Evolutionary conservation across 2,329 filamentous ascomycete genomes (phyloP), one percentile per base, ranked within the genome.

Genomic region (Fusarium mexicanum): DNA sequence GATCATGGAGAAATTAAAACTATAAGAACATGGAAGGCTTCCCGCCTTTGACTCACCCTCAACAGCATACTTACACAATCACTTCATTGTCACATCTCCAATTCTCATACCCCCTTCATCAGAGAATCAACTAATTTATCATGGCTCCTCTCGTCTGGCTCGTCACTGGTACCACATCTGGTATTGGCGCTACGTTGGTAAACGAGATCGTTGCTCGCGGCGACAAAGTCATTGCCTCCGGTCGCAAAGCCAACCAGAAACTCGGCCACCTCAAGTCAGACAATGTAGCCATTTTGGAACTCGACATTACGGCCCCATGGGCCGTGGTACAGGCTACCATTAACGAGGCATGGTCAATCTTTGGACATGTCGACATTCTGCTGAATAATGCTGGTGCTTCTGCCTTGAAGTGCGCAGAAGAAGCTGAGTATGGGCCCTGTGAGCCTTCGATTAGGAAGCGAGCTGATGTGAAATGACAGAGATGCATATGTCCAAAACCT

Each of bases 371-470:
- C 22, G 51, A 54, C 10, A 22, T 38, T 22, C 2, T 54, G 24
- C 38, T 54, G 10, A 38, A 54, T 12, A 54, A 54, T 20, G 51
- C 51, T 17, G 51, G 51, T 17, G 51, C 51, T 26, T 54, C 51
- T 29, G 51, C 51, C 14, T 17, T 54, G 24, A 54, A 22, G 51
- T 54, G 51, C 18, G 51, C 33, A 12, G 51, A 54, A 54, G 51
- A 54, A 3, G 51, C 51, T 12, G 51, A 38, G 51, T 54, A 38
- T 38, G 3, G 5, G 13, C 11, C 3, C 10, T 12, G 7, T 22
- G 3, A 17, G 3, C 18, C 20, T 29, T n/a, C 3, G 4, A 18
- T 9, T 0, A 6, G 17, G 3, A 17, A 29, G 18, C 14, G 10
- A 17, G 51, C 20, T 54, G 13, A 54, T 4, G 8, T 22, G 2